A percentile compares a stretch with the other conserved stretches of the same genome.
Evolutionary conservation across 495 filamentous ascomycete species (phyloP).

Genomic region (Alectoria sarmentosa): DNA sequence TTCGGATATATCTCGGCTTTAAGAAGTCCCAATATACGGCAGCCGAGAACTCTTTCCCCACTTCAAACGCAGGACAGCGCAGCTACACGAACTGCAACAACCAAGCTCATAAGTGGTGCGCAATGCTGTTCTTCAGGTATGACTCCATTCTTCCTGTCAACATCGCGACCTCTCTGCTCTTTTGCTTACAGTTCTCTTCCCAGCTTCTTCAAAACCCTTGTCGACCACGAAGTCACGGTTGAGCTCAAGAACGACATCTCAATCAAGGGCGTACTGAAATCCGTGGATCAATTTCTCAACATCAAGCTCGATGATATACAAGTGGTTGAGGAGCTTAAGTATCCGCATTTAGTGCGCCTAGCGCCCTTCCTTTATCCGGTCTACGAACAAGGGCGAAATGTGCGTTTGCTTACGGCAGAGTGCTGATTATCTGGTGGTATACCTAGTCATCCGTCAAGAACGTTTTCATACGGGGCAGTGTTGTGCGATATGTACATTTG

Average conservation of each 20-base stretch:
- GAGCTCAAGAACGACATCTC: conserved; percentile 99
- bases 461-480: conserved; percentile 94
- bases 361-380: background rate
- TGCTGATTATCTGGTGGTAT: background rate
- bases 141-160: conserved; percentile 1
- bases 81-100: background rate
- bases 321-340: conserved; percentile 84
- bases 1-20: background rate
- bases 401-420: background rate
- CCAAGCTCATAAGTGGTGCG: background rate
- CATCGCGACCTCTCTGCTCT: background rate
- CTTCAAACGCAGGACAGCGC: background rate
- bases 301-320: conserved; percentile 96
- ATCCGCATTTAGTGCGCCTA: conserved; percentile 72
- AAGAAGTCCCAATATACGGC: background rate
- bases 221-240: conserved; percentile 92
- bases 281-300: conserved; percentile 97
- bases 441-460: conserved; percentile 82
- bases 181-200: background rate
- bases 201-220: conserved; percentile 99
- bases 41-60: background rate
- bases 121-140: conserved; percentile 57
- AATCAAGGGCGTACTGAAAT: conserved; percentile 89
- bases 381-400: background rate
- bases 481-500: conserved; percentile 92